Evolutionary conservation across 805 yeast species (phyloP), one percentile per base, ranked within the genome.

Genomic region (Ogataea populi-albae): DNA sequence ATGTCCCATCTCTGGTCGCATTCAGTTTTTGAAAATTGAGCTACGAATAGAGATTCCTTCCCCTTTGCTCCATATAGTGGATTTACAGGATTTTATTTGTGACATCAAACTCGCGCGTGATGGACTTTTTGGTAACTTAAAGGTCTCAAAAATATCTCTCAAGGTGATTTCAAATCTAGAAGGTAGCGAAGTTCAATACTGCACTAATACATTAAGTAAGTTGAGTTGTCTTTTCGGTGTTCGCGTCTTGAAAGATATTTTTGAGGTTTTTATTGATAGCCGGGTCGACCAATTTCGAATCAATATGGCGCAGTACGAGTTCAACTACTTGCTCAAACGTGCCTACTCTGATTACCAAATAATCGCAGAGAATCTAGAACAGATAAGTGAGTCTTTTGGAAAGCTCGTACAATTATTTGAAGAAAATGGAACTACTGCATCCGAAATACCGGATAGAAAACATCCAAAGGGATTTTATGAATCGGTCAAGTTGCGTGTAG

Each of bases 61-160:
- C 3, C 52, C 54, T 4, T 3, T 50, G 8, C 20, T 30, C 26
- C 68, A 15, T 21, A 30, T 15, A 6, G 5, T 43, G 26, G 52
- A 43, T 10, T 9, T 44, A 14, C 44, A 44, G 7, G 44, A 42
- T 24, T 17, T 40, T 12, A 26, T 23, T 1, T 23, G 26, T n/a
- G 43, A 35, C 22, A 23, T 43, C 27, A 17, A 26, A 10, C 26
- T 36, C n/a, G 37, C 52, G 9, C 38, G 37, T 12, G 17, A 29
- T 7, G 45, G 45, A 3, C 17, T 37, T 6, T 23, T 33, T 16
- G 24, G 38, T 18, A 47, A 30, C 19, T 32, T 40, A 25, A 29
- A 32, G 5, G 26, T 45, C n/a, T 27, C 30, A 7, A 35, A 44
- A 34, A 14, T 38, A 17, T 30, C 28, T 12, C 23, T 40, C 23